Evolutionary conservation across 2,329 filamentous ascomycete genomes (phyloP).

Genomic region (Alternaria atra): DNA sequence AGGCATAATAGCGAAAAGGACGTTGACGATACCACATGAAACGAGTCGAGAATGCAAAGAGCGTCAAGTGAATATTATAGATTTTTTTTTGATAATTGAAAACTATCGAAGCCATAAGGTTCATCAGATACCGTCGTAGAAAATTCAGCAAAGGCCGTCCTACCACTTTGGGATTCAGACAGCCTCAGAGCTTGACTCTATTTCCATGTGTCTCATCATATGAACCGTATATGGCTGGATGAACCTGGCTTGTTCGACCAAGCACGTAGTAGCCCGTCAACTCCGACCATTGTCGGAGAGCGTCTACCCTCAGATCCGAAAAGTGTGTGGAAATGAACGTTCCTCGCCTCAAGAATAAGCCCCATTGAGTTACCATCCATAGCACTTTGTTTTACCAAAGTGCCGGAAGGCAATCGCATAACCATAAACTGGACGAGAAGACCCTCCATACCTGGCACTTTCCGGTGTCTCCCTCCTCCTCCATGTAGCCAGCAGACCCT

Average conservation of each 20-base stretch:
- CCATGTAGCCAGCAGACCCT: slow-evolving; percentile 33
- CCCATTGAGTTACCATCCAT: slow-evolving; percentile 95
- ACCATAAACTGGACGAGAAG: slow-evolving; percentile 93
- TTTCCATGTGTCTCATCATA: slow-evolving; percentile 87
- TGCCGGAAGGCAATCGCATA: slow-evolving; percentile 85
- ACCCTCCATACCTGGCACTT: slow-evolving; percentile 56
- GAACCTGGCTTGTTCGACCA: slow-evolving; percentile 75
- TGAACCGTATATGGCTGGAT: slow-evolving; percentile 60
- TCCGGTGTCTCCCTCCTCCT: slow-evolving; percentile 41
- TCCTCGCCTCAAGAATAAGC: slow-evolving; percentile 99
- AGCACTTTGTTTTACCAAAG: slow-evolving; percentile 48
- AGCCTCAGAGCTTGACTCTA: slow-evolving; percentile 99
- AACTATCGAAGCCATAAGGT: slow-evolving; percentile 47
- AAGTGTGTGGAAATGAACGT: slow-evolving; percentile 59
- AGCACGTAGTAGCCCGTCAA: slow-evolving; percentile 57
- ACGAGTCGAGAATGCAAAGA: neutral
- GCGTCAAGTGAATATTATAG: neutral
- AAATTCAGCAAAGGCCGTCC: slow-evolving; percentile 53
- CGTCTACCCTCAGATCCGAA: slow-evolving; percentile 56
- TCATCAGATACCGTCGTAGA: slow-evolving; percentile 60
- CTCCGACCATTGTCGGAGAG: slow-evolving; percentile 23
- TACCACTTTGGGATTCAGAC: slow-evolving; percentile 58
- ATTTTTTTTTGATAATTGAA: slow-evolving; percentile 1
- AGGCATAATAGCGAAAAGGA: slow-evolving; percentile 25
- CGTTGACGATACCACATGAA: slow-evolving; percentile 19